These are phyloP conservation scores for Phytopythium litorale DNA, from an alignment of 352 stramenopile species.

Conservation along the genomic window DNA sequence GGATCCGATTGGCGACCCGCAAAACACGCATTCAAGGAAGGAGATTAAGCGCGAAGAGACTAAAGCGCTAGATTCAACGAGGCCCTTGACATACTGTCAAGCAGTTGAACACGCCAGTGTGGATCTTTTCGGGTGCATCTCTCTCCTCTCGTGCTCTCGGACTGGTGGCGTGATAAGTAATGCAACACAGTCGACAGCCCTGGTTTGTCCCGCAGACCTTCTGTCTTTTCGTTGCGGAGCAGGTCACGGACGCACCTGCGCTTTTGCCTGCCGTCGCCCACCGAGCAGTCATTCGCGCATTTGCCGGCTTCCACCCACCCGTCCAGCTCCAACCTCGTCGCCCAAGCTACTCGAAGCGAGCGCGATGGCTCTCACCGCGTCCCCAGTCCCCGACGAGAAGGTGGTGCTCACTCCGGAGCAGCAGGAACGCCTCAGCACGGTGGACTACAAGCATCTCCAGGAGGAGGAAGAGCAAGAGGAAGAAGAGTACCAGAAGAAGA, in stretches of 20 bases:
- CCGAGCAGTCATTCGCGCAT: not conserved
- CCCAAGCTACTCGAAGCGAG: not conserved
- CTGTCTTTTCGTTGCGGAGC: not conserved
- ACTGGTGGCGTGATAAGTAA: too few species aligned
- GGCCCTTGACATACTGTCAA: too few species aligned
- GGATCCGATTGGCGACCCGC: too few species aligned
- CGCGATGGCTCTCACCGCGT: not conserved
- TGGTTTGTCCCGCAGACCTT: too few species aligned
- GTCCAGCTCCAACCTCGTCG: not conserved
- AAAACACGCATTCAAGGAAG: too few species aligned
- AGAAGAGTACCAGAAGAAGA: constrained; percentile 22
- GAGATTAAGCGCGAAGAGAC: too few species aligned
- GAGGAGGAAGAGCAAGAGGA: constrained; percentile 13
- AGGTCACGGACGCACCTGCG: not conserved
- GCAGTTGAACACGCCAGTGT: too few species aligned
- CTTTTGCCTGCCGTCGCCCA: not conserved
- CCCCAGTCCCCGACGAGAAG: constrained; percentile 12
- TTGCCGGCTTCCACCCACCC: not conserved
- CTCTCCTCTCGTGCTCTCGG: too few species aligned
- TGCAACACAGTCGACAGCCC: too few species aligned
- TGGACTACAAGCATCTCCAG: constrained; percentile 16
- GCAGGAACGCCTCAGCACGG: constrained; percentile 9
- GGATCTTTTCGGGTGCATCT: too few species aligned
- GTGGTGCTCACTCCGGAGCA: constrained; percentile 14
- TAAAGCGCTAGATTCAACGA: too few species aligned